phyloP scores from a whole-genome alignment of 139 green algal genomes.

The Penium margaritaceum region DNA sequence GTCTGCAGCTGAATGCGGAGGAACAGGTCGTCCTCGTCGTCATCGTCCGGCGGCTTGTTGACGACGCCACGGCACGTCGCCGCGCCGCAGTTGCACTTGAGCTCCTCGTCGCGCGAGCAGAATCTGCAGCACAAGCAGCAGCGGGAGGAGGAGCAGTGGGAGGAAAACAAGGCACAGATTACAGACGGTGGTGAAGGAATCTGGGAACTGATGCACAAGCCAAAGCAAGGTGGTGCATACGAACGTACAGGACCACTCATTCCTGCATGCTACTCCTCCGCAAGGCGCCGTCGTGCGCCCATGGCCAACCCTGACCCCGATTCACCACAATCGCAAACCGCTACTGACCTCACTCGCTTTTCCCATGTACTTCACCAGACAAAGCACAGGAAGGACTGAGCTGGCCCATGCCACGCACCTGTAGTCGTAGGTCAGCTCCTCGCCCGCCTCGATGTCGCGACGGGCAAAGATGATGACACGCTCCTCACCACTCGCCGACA shows the following conservation, averaged over 20 bases:
- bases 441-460: constrained; percentile 40
- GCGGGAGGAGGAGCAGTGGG: not conserved
- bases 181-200: not conserved
- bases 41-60: constrained; percentile 32
- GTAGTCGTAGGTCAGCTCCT: constrained; percentile 56
- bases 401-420: not conserved
- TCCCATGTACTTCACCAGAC: too few relatives aligned
- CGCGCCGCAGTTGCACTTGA: constrained; percentile 45
- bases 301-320: too few relatives aligned
- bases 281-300: too few relatives aligned
- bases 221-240: too few relatives aligned
- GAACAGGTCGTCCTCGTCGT: constrained; percentile 26
- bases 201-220: not conserved
- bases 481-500: constrained; percentile 33
- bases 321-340: too few relatives aligned
- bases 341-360: too few relatives aligned
- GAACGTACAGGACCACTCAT: too few relatives aligned
- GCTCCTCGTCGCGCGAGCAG: constrained; percentile 38
- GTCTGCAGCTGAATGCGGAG: too few relatives aligned
- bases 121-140: constrained; percentile 22
- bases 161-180: too few relatives aligned
- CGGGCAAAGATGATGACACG: constrained; percentile 48
- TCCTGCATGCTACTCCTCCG: too few relatives aligned
- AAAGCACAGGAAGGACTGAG: not conserved
- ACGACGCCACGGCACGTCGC: constrained; percentile 37